A percentile compares a stretch with the other conserved stretches of the same genome.
Evolutionary conservation across 2,329 filamentous ascomycete genomes (phyloP).

Genomic region (Diaporthe sp.): DNA sequence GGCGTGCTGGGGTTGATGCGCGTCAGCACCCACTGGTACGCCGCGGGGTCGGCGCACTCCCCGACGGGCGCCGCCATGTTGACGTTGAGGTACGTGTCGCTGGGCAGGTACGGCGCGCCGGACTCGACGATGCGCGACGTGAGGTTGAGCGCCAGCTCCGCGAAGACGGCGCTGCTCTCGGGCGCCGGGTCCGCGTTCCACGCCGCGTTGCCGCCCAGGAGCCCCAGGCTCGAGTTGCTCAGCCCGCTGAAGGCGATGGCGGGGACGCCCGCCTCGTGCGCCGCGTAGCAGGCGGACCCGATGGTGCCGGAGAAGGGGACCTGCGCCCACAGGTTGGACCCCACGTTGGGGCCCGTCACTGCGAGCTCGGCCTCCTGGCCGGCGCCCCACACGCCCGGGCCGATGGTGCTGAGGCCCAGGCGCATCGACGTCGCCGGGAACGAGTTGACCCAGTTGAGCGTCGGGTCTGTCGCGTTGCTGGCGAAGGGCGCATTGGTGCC

Average conservation of each 20-base stretch:
- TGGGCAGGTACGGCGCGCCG: constrained; percentile 74
- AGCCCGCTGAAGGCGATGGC: constrained; percentile 71
- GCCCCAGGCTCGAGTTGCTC: constrained; percentile 58
- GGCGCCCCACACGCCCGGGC: constrained; percentile 66
- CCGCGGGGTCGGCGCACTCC: constrained; percentile 63
- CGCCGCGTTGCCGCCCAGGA: constrained; percentile 61
- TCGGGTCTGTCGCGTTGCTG: constrained; percentile 67
- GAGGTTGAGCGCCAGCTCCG: constrained; percentile 71
- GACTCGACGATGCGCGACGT: constrained; percentile 67
- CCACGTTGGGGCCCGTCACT: constrained; percentile 74
- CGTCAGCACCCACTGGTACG: constrained; percentile 76
- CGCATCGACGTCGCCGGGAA: constrained; percentile 76
- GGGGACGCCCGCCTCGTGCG: constrained; percentile 67
- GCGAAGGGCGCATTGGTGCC: constrained; percentile 67
- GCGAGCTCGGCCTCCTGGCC: constrained; percentile 69
- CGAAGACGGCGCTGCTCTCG: constrained; percentile 71
- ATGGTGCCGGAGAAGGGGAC: constrained; percentile 76
- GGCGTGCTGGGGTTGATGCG: constrained; percentile 67
- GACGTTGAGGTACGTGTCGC: constrained; percentile 75
- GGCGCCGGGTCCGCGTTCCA: constrained; percentile 69
- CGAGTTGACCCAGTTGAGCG: constrained; percentile 80
- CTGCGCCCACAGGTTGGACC: constrained; percentile 68
- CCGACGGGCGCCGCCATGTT: constrained; percentile 72
- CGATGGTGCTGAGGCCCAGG: constrained; percentile 71
- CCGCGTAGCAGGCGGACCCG: constrained; percentile 73